phyloP scores from a whole-genome alignment of 805 yeast species.

The Ogataea corticis region DNA sequence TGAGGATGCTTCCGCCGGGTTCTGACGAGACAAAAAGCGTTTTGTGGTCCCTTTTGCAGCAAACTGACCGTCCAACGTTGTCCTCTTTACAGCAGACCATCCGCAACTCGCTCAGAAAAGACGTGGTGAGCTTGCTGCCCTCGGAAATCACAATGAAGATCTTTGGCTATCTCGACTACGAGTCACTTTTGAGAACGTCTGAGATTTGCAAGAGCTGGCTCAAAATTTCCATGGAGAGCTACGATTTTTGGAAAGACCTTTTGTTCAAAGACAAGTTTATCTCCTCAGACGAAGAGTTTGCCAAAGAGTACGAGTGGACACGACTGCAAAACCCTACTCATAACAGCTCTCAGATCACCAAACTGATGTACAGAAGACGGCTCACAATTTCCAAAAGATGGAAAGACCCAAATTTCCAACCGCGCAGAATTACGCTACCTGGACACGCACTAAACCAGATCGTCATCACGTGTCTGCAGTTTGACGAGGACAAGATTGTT shows the following conservation, averaged over 20 bases:
- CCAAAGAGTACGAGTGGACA: slow-evolving; percentile 27
- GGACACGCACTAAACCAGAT: slow-evolving; percentile 60
- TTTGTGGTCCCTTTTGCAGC: slow-evolving; percentile 50
- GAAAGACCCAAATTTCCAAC: slow-evolving; percentile 72
- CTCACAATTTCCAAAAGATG: slow-evolving; percentile 65
- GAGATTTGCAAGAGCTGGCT: slow-evolving; percentile 74
- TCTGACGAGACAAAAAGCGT: slow-evolving; percentile 51
- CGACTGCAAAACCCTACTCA: slow-evolving; percentile 11
- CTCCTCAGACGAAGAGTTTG: slow-evolving; percentile 45
- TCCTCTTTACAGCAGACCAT: slow-evolving; percentile 58
- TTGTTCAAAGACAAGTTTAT: slow-evolving; percentile 63
- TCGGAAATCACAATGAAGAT: slow-evolving; percentile 69
- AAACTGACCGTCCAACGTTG: slow-evolving; percentile 59
- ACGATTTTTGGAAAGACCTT: slow-evolving; percentile 68
- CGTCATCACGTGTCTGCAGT: slow-evolving; percentile 94
- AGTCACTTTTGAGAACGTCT: slow-evolving; percentile 59
- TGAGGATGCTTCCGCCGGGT: slow-evolving; percentile 43
- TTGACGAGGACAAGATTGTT: slow-evolving; percentile 85
- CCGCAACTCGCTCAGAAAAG: slow-evolving; percentile 63
- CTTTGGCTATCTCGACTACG: slow-evolving; percentile 60
- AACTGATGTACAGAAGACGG: slow-evolving; percentile 58
- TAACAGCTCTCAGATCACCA: slow-evolving; percentile 19
- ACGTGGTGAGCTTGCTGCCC: slow-evolving; percentile 70
- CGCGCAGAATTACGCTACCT: slow-evolving; percentile 62
- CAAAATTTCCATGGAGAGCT: slow-evolving; percentile 56